Conservation (phyloP, 2,329 filamentous ascomycete species). For the Cytospora chrysosperma region DNA sequence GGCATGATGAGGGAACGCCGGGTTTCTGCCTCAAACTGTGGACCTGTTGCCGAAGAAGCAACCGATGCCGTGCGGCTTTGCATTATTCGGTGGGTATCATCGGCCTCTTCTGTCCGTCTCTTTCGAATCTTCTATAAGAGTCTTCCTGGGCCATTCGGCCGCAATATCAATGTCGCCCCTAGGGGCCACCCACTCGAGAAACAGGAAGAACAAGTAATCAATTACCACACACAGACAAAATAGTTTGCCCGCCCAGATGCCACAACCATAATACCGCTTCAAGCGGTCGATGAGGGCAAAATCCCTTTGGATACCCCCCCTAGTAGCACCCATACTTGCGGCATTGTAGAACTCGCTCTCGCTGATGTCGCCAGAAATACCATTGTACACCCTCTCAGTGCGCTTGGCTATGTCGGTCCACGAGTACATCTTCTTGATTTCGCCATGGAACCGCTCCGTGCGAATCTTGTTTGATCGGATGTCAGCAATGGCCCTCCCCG, state of each 20-base stretch:
- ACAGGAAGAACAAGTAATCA: constrained; percentile 86
- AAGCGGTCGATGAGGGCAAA: constrained; percentile 92
- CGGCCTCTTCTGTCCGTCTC: constrained; percentile 18
- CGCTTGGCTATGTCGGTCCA: constrained; percentile 95
- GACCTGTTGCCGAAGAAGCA: background rate
- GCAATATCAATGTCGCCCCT: constrained; percentile 84
- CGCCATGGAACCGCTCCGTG: constrained; percentile 92
- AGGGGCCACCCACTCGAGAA: constrained; percentile 85
- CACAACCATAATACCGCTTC: constrained; percentile 96
- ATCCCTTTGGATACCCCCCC: constrained; percentile 68
- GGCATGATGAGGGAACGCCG: background rate
- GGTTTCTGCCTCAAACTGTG: background rate
- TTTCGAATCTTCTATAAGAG: constrained; percentile 17
- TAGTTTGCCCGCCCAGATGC: constrained; percentile 96
- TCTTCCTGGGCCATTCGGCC: constrained; percentile 86
- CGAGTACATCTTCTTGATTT: constrained; percentile 98
- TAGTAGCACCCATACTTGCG: constrained; percentile 65
- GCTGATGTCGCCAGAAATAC: constrained; percentile 81
- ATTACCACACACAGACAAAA: constrained; percentile 94
- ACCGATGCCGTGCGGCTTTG: background rate
- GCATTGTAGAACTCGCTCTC: constrained; percentile 84
- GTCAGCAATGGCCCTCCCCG: constrained; percentile 82
- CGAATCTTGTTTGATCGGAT: constrained; percentile 83
- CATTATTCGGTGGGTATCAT: background rate
- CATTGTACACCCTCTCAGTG: constrained; percentile 92